These are phyloP conservation scores for Fusarium vanettenii DNA, from an alignment of 2,329 filamentous ascomycete genomes.

Conservation along the genomic window DNA sequence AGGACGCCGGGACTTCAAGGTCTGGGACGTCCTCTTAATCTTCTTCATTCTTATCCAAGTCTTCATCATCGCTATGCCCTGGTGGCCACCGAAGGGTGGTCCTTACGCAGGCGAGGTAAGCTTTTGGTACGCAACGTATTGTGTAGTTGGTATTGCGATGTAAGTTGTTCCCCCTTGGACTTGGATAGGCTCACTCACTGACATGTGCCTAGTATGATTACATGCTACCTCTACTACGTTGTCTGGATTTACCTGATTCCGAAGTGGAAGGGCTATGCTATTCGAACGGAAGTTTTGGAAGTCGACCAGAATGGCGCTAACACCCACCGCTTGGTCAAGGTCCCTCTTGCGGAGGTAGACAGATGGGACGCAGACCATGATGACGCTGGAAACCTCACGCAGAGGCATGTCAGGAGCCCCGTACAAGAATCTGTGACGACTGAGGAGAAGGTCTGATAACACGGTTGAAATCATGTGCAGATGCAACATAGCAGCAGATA, in stretches of 20 bases:
- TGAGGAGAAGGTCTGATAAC: neutral
- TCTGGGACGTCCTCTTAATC: slow-evolving; percentile 67
- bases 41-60: slow-evolving; percentile 71
- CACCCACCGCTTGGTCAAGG: slow-evolving; percentile 62
- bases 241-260: slow-evolving; percentile 69
- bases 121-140: slow-evolving; percentile 81
- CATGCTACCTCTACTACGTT: slow-evolving; percentile 68
- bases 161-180: slow-evolving; percentile 52
- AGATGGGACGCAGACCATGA: slow-evolving; percentile 72
- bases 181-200: neutral
- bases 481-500: neutral
- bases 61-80: slow-evolving; percentile 76
- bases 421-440: neutral
- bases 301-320: slow-evolving; percentile 54
- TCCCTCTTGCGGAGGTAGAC: slow-evolving; percentile 61
- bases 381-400: slow-evolving; percentile 49
- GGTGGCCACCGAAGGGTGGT: slow-evolving; percentile 74
- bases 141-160: slow-evolving; percentile 72
- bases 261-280: slow-evolving; percentile 61
- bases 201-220: slow-evolving; percentile 52
- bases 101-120: slow-evolving; percentile 72
- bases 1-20: slow-evolving; percentile 62
- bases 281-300: slow-evolving; percentile 65
- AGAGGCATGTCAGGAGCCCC: neutral
- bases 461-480: too few species aligned